Evolutionary conservation across 1,139 yeast species (phyloP).

Genomic region (Protomyces gravidus): DNA sequence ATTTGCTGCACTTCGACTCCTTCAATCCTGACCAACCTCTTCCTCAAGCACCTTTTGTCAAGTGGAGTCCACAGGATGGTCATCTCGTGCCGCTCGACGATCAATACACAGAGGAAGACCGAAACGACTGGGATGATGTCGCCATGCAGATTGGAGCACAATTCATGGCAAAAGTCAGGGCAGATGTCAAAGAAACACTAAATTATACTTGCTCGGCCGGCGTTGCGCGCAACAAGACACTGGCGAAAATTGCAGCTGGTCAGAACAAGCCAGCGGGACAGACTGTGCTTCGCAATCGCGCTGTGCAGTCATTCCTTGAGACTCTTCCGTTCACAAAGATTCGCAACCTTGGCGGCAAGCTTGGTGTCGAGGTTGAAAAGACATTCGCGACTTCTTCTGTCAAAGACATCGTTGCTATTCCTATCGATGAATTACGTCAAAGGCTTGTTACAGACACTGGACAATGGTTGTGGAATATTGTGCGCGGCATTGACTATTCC

Average conservation of each 20-base stretch:
- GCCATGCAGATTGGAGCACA: slow-evolving; percentile 62
- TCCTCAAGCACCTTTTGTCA: slow-evolving; percentile 34
- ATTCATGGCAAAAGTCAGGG: slow-evolving; percentile 53
- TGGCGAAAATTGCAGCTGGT: slow-evolving; percentile 89
- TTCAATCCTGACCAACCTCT: slow-evolving; percentile 13
- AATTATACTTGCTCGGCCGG: slow-evolving; percentile 93
- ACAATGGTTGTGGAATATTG: slow-evolving; percentile 49
- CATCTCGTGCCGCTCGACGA: slow-evolving; percentile 34
- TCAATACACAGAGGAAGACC: slow-evolving; percentile 34
- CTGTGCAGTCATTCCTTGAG: slow-evolving; percentile 52
- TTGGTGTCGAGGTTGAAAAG: slow-evolving; percentile 59
- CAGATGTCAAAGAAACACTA: slow-evolving; percentile 50
- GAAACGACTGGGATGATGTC: slow-evolving; percentile 81
- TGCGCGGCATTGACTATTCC: slow-evolving; percentile 56
- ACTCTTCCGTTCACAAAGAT: slow-evolving; percentile 66
- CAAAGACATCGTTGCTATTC: slow-evolving; percentile 38
- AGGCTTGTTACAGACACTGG: slow-evolving; percentile 46
- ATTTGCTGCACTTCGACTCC: slow-evolving; percentile 34
- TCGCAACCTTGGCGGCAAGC: slow-evolving; percentile 88
- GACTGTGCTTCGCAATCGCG: slow-evolving; percentile 57
- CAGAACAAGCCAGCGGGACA: slow-evolving; percentile 69
- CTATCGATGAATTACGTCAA: slow-evolving; percentile 38
- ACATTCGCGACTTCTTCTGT: slow-evolving; percentile 35
- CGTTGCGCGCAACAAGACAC: slow-evolving; percentile 63
- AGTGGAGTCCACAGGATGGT: slow-evolving; percentile 37